Base-by-base conservation (phyloP, 2,329 filamentous ascomycete species). In the Davidsoniella australis region DNA sequence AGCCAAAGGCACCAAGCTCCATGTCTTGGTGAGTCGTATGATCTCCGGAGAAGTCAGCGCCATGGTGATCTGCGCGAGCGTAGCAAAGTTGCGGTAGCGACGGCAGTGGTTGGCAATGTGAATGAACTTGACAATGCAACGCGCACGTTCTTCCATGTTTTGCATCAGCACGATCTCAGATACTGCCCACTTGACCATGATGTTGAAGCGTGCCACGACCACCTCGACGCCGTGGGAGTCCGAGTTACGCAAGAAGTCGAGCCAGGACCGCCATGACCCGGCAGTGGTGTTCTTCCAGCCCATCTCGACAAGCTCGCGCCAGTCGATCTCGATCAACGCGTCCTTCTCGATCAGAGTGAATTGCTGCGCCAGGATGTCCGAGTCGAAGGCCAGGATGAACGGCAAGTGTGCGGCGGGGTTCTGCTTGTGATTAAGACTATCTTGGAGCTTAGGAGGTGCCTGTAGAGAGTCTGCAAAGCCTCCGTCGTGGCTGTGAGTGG, bases 271-370 rank as follows among this genome's bases (percentile, higher is more conserved):
- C 36, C 78, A 75, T 53, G 80, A 69, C 45, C 72, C 77, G 44
- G 73, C 74, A 14, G 75, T 71, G 16, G 72, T 68, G 56, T 86
- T 77, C 60, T 84, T 85, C 83, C 85, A 89, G 46, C 76, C 76
- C 71, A 91, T 80, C 49, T 87, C 82, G 49, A 89, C 84, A 10
- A 91, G 69, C 56, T 91, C 85, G 60, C 83, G 86, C 85, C 85
- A 91, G 63, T 89, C 84, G 54, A 91, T 83, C 61, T 89, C 85
- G 56, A 86, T 84, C 18, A 91, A 68, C 1, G 84, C 85, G 59
- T 89, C 85, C 61, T 89, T 88, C 59, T 91, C 85, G 43, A 91
- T 85, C 33, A 91, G 71, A 0, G 84, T 89, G 56, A 91, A 85
- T 57, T 91, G 85, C 61, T 88, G 81, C 2, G 85, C 85, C 23